Evolutionary conservation across 257 asterid genomes (phyloP).

Genomic region (Sherardia arvensis): DNA sequence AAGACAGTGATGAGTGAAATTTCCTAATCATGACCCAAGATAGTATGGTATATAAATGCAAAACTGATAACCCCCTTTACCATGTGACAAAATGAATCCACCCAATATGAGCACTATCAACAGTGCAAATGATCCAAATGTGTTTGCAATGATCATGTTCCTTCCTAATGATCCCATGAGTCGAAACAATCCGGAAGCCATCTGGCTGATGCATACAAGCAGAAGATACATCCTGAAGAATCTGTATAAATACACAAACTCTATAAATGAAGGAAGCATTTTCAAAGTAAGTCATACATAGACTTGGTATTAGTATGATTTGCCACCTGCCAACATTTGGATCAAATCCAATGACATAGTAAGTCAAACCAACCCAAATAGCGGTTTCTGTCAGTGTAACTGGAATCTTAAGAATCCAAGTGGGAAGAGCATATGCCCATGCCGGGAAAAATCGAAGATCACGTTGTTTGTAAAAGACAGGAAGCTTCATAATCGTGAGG

Average conservation of each 20-base stretch:
- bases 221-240: slow-evolving; percentile 55
- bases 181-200: slow-evolving; percentile 85
- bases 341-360: slow-evolving; percentile 83
- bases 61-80: slow-evolving; percentile 20
- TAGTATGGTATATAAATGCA: neutral
- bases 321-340: slow-evolving; percentile 61
- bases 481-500: slow-evolving; percentile 71
- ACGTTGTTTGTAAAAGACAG: slow-evolving; percentile 82
- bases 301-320: neutral
- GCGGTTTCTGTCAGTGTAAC: slow-evolving; percentile 57
- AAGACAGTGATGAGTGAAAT: neutral
- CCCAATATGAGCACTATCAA: slow-evolving; percentile 79
- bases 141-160: slow-evolving; percentile 79
- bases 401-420: slow-evolving; percentile 79
- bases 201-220: slow-evolving; percentile 70
- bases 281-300: neutral
- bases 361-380: slow-evolving; percentile 71
- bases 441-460: slow-evolving; percentile 77
- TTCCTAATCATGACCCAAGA: neutral
- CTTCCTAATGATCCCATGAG: slow-evolving; percentile 80
- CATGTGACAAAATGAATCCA: slow-evolving; percentile 81
- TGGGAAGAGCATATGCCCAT: slow-evolving; percentile 79
- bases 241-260: slow-evolving; percentile 25
- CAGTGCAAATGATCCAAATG: slow-evolving; percentile 83
- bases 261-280: neutral